A percentile compares a stretch with the other conserved stretches of the same genome.
These are phyloP conservation scores for Atalantia buxifolia DNA, from an alignment of 345 rosid species.

Conservation along the genomic window DNA sequence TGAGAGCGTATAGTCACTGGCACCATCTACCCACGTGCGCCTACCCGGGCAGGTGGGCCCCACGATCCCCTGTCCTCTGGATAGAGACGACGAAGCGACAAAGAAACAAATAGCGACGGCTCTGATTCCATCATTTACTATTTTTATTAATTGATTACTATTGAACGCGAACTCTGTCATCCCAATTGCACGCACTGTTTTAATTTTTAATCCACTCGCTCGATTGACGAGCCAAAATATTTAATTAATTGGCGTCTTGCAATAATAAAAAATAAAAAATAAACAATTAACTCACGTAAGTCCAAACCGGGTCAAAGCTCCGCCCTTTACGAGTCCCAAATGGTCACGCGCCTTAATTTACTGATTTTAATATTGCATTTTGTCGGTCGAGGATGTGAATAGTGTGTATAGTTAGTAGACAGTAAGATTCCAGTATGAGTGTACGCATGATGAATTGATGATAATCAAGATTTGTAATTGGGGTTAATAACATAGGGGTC, in stretches of 20 bases:
- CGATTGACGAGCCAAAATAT: not conserved
- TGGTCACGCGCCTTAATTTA: not conserved
- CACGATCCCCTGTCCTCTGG: not conserved
- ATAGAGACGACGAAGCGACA: constrained; percentile 31
- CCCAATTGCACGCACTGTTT: not conserved
- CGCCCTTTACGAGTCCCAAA: constrained; percentile 1
- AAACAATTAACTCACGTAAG: not conserved
- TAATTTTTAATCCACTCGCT: not conserved
- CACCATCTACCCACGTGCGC: constrained; percentile 22
- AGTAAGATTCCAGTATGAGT: not conserved
- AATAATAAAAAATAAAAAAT: not conserved
- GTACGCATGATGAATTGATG: not conserved
- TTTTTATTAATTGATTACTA: not conserved
- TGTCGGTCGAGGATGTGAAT: not conserved
- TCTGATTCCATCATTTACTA: constrained; percentile 28
- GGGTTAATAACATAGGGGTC: no score
- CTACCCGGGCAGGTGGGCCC: constrained; percentile 16
- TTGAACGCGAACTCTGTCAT: not conserved
- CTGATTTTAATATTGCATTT: not conserved
- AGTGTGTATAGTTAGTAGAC: not conserved
- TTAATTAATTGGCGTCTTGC: not conserved
- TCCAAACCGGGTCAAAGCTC: not conserved
- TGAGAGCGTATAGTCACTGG: not conserved
- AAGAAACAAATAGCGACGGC: constrained; percentile 33
- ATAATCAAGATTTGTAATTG: not conserved